These are phyloP conservation scores for Chaetomiaceae sp. DNA, from an alignment of 2,329 filamentous ascomycete genomes.

Conservation along the genomic window DNA sequence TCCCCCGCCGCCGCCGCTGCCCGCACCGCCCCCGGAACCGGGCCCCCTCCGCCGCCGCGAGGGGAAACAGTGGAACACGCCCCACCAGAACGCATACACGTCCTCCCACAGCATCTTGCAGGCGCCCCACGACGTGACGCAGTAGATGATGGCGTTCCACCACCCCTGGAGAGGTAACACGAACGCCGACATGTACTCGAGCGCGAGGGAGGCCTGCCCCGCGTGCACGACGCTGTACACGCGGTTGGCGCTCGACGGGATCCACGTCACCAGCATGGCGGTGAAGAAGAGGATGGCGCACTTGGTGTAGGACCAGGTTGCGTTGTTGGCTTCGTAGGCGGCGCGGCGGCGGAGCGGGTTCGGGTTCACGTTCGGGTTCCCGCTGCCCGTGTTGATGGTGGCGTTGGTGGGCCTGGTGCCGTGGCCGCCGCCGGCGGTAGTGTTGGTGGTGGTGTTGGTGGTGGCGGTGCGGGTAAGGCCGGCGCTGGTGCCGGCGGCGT, in stretches of 20 bases:
- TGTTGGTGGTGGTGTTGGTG: not conserved
- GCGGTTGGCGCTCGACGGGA: slow-evolving; percentile 73
- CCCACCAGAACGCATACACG: slow-evolving; percentile 25
- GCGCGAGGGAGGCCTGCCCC: slow-evolving; percentile 47
- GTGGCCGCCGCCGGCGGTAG: not conserved
- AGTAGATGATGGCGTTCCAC: slow-evolving; percentile 79
- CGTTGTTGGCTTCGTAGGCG: slow-evolving; percentile 54
- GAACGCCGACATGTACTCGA: slow-evolving; percentile 67
- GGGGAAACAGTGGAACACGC: too few relatives aligned
- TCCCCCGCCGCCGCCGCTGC: too few relatives aligned
- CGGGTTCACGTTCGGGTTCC: slow-evolving; percentile 17
- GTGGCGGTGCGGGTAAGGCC: slow-evolving; percentile 2
- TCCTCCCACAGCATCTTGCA: slow-evolving; percentile 48
- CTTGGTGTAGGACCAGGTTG: slow-evolving; percentile 66
- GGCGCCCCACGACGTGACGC: slow-evolving; percentile 62
- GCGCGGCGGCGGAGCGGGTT: slow-evolving; percentile 33
- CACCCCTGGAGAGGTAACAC: slow-evolving; percentile 79
- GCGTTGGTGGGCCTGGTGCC: slow-evolving; percentile 6
- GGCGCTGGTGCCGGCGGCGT: too few relatives aligned
- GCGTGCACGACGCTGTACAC: slow-evolving; percentile 64
- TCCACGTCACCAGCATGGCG: slow-evolving; percentile 68
- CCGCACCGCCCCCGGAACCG: not conserved
- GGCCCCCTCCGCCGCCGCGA: slow-evolving; percentile 12
- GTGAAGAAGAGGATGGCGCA: slow-evolving; percentile 68
- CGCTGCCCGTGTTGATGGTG: slow-evolving; percentile 11